phyloP scores from a whole-genome alignment of 2,329 filamentous ascomycete species.

The Neonectria neomacrospora region DNA sequence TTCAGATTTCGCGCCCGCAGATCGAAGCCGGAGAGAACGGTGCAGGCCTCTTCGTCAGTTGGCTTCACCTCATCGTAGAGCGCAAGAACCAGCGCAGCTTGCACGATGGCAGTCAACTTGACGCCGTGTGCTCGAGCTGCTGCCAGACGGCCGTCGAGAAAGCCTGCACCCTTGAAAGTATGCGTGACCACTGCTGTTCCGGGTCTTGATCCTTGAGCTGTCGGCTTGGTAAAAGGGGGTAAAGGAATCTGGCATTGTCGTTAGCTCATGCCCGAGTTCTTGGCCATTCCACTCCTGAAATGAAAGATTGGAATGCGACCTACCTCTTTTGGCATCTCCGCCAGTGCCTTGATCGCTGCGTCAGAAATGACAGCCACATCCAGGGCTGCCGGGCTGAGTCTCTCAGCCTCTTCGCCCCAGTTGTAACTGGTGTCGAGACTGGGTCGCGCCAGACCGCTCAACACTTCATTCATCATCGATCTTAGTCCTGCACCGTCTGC shows the following conservation, averaged over 20 bases:
- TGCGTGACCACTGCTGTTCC: slow-evolving; percentile 8
- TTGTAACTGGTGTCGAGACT: neutral
- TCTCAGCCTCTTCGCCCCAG: slow-evolving; percentile 15
- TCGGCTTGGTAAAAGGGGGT: slow-evolving; percentile 11
- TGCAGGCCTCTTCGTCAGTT: slow-evolving; percentile 6
- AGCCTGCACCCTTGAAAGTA: neutral
- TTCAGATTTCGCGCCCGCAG: slow-evolving; percentile 14
- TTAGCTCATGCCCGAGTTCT: neutral
- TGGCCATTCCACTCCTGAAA: neutral
- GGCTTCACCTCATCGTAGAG: slow-evolving; percentile 8
- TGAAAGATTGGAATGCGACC: neutral
- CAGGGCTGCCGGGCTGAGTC: slow-evolving; percentile 14
- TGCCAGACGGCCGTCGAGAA: neutral
- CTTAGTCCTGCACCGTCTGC: slow-evolving; percentile 11
- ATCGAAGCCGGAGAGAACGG: slow-evolving; percentile 14
- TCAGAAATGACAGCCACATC: slow-evolving; percentile 17
- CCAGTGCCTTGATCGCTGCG: slow-evolving; percentile 1
- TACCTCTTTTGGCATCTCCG: slow-evolving; percentile 15
- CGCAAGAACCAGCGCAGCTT: slow-evolving; percentile 9
- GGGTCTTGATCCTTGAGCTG: neutral
- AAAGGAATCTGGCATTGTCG: slow-evolving; percentile 1
- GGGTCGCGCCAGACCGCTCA: neutral
- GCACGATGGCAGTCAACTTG: slow-evolving; percentile 11
- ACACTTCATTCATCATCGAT: slow-evolving; percentile 18
- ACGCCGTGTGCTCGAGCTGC: slow-evolving; percentile 9